Percentiles rank a stretch among this genome's conserved stretches.
Conservation (phyloP, 2,329 filamentous ascomycete genomes). For the Coniochaeta sp. region DNA sequence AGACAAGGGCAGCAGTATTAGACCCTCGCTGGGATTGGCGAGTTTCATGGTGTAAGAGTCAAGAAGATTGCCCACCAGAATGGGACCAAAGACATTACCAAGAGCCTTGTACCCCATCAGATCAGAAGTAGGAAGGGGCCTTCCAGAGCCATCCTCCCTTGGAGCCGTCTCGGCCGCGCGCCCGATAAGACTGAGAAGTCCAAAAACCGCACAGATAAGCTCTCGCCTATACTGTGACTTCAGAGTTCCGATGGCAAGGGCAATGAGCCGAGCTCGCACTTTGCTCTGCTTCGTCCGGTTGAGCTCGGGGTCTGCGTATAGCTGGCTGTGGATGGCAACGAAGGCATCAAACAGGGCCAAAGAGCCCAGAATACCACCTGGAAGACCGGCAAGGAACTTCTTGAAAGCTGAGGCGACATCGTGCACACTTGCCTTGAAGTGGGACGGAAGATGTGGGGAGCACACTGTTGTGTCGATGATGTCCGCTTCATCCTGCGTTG, state of each 20-base stretch:
- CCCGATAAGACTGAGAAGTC: slow-evolving; percentile 54
- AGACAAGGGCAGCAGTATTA: slow-evolving; percentile 33
- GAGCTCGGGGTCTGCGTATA: slow-evolving; percentile 43
- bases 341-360: slow-evolving; percentile 53
- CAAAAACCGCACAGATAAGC: slow-evolving; percentile 60
- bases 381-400: slow-evolving; percentile 52
- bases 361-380: slow-evolving; percentile 59
- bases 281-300: slow-evolving; percentile 46
- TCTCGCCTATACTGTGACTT: slow-evolving; percentile 52
- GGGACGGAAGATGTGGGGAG: slow-evolving; percentile 49
- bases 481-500: slow-evolving; percentile 31
- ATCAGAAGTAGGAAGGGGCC: slow-evolving; percentile 46
- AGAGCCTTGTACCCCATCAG: slow-evolving; percentile 58
- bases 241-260: slow-evolving; percentile 53
- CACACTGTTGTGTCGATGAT: slow-evolving; percentile 50
- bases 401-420: slow-evolving; percentile 64
- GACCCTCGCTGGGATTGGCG: slow-evolving; percentile 30
- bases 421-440: slow-evolving; percentile 52
- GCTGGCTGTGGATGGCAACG: slow-evolving; percentile 50
- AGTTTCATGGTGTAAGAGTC: slow-evolving; percentile 40
- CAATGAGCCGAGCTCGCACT: slow-evolving; percentile 56
- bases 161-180: slow-evolving; percentile 45
- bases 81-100: slow-evolving; percentile 57
- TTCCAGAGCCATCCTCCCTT: slow-evolving; percentile 42
- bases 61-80: slow-evolving; percentile 52